Evolutionary conservation across 805 yeast genomes (phyloP).

Genomic region (Saccharomycopsis sp.): DNA sequence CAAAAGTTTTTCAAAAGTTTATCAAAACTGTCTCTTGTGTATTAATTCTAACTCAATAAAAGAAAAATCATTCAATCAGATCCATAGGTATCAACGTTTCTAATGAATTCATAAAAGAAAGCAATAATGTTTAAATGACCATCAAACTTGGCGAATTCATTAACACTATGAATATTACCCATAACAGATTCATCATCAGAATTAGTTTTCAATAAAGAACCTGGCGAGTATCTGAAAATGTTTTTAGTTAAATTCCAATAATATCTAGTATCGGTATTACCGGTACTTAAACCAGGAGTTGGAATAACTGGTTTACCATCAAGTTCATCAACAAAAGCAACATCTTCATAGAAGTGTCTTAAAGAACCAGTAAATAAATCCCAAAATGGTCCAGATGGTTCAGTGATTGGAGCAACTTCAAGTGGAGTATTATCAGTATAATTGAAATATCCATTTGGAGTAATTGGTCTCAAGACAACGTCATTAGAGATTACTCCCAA

Average conservation of each 20-base stretch:
- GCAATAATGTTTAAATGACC: constrained; percentile 51
- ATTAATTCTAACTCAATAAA: too few relatives aligned
- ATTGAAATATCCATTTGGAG: constrained; percentile 24
- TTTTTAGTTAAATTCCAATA: constrained; percentile 54
- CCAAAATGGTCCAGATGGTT: constrained; percentile 39
- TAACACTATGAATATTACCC: constrained; percentile 48
- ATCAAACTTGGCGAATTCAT: constrained; percentile 45
- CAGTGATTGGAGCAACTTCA: constrained; percentile 47
- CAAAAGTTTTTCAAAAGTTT: too few relatives aligned
- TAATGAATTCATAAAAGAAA: constrained; percentile 43
- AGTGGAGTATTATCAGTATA: constrained; percentile 24
- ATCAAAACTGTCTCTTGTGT: too few relatives aligned
- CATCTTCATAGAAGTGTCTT: constrained; percentile 50
- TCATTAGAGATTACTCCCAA: constrained; percentile 37
- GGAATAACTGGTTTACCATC: constrained; percentile 27
- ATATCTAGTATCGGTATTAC: constrained; percentile 60
- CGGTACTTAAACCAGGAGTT: constrained; percentile 53
- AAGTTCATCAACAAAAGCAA: constrained; percentile 27
- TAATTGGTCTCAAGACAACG: constrained; percentile 19
- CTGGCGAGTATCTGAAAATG: constrained; percentile 51
- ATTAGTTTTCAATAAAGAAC: constrained; percentile 1
- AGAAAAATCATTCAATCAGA: too few relatives aligned
- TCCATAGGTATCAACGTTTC: constrained; percentile 16
- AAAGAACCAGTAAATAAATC: constrained; percentile 50
- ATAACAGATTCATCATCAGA: neutral